phyloP scores from a whole-genome alignment of 768 basidiomycete species.

The Cyathus striatus region DNA sequence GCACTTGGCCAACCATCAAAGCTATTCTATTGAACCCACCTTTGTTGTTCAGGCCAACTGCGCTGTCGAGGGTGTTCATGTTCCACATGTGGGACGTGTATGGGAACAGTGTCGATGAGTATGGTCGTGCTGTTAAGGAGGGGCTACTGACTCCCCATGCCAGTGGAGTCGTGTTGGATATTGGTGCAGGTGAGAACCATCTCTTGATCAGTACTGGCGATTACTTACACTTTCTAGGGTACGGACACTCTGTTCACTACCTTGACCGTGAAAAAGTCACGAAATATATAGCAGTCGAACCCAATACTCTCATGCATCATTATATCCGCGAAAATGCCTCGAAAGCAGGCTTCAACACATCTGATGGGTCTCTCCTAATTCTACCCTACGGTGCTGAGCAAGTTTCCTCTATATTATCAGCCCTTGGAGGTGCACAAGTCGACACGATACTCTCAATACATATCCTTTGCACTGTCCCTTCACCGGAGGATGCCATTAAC shows the following conservation, averaged over 20 bases:
- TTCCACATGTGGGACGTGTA: no score
- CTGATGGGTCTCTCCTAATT: constrained; percentile 48
- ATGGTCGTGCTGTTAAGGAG: no score
- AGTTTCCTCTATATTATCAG: constrained; percentile 36
- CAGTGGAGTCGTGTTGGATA: not conserved
- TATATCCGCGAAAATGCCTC: constrained; percentile 46
- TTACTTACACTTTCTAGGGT: constrained; percentile 30
- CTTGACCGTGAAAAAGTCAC: constrained; percentile 50
- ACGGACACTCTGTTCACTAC: constrained; percentile 61
- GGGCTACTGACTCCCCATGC: not conserved
- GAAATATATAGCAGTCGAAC: constrained; percentile 69
- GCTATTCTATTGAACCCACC: no score
- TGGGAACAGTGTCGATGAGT: no score
- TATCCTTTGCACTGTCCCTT: constrained; percentile 61
- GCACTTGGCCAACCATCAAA: no score
- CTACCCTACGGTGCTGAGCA: constrained; percentile 65
- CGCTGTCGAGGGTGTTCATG: no score
- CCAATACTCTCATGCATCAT: constrained; percentile 60
- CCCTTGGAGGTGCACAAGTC: constrained; percentile 25
- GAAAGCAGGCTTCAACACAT: constrained; percentile 47
- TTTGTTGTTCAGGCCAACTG: no score
- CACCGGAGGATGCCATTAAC: constrained; percentile 42
- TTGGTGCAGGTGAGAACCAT: constrained; percentile 8
- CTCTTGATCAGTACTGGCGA: not conserved
- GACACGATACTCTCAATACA: constrained; percentile 65